Evolutionary conservation across 306 rosid genomes (phyloP), one percentile per base, ranked within the genome.

Genomic region (Ceratonia siliqua): DNA sequence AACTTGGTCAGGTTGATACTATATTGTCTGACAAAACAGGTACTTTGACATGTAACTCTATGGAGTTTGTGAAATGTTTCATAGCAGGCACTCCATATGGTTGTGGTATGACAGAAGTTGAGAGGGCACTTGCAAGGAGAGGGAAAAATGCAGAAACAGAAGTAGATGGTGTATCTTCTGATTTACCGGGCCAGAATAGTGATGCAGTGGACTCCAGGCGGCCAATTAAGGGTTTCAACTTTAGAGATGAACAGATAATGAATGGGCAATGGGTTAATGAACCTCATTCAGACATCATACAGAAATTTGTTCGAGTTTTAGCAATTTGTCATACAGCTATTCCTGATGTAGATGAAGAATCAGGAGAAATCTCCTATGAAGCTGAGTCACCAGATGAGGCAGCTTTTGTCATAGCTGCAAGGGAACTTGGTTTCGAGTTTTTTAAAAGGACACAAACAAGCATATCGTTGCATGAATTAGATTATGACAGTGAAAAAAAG

Each of bases 331-430:
- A 92, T 76, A 90, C 98, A 7, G 96, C 93, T 36, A 74, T 93
- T 83, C 94, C 98, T 5, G 91, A 79, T 21, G 74, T 17, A 57
- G 62, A 87, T 81, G 64, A 84, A 36, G 79, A 67, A 25, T 53
- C 85, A 0, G 82, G 90, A 61, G 92, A 88, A 50, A 83, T 87
- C 74, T 78, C 89, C 18, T 93, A 93, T 36, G 95, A 89, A 80
- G 95, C 98, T 0, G 96, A 93, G 80, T 90, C 98, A 15, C 98
- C 93, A 4, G 98, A 93, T 83, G 98, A 93, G 83, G 97, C 97
- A 5, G 93, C 98, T 38, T 93, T 93, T 86, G 94, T 93, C 73
- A 84, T 90, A 79, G 97, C 98, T 64, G 95, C 97, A 28, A 89
- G 77, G 84, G 98, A 93, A 85, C 87, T 93, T 63, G 98, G 98